Base-by-base conservation (phyloP, 2,329 filamentous ascomycete genomes). In the Cordyceps fumosorosea region DNA sequence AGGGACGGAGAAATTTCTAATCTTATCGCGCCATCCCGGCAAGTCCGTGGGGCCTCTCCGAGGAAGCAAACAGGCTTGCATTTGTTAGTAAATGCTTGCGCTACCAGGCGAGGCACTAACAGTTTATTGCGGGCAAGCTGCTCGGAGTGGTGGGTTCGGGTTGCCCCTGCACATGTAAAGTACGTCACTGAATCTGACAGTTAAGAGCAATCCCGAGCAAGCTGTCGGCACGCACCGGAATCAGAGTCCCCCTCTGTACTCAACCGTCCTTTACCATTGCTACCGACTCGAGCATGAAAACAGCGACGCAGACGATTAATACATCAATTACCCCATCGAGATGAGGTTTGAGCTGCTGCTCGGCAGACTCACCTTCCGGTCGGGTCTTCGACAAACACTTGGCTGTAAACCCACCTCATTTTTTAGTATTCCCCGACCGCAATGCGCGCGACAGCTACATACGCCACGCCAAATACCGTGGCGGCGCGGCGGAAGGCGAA, bases 321-420 rank as follows among this genome's bases (percentile, higher is more conserved):
- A 22, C 47, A 48, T 48, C 61, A 58, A 58, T 56, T 60, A 65
- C 70, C 44, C 65, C 69, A 62, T 66, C 75, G 76, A 74, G 65
- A 83, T 84, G 80, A 80, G 77, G 70, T 69, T 74, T 69, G 74
- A 72, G 66, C 72, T 78, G 67, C 66, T 74, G 62, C 65, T 79
- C 48, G 73, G 78, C 73, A 77, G 79, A 68, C 71, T 77, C 65
- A 80, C 75, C 71, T 71, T 76, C 68, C 80, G 71, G 67, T 70
- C 73, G 56, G 70, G 68, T 66, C 63, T 73, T 62, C 73, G 70
- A 61, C 65, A 69, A 62, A 67, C 68, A 54, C 58, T 63, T 64
- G 68, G 67, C 59, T 62, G 64, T 51, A 63, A 37, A 61, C 64
- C 26, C 29, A 56, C 52, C 32, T 56, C 59, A 56, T 51, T 56